Conservation (phyloP, 257 asterid genomes). For the Gynochthodes officinalis region DNA sequence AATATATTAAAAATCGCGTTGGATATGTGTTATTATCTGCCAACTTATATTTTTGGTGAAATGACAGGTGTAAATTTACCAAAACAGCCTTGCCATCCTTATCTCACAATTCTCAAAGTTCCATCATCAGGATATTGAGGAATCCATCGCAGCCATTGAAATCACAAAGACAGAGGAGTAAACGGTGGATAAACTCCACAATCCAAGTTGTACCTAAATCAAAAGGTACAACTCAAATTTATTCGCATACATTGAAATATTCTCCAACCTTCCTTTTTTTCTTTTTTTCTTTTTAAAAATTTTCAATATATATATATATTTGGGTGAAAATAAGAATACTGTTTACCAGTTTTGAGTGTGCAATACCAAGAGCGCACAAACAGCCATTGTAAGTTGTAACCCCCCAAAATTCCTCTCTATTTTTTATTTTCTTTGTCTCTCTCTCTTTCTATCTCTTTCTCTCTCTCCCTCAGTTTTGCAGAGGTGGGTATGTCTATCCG, state of each 20-base stretch:
- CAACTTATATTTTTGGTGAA: too few relatives aligned
- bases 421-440: not conserved
- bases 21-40: too few relatives aligned
- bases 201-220: not conserved
- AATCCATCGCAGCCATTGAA: constrained; percentile 11
- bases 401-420: constrained; percentile 5
- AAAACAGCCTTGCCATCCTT: not conserved
- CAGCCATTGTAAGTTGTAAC: not conserved
- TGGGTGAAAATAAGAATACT: not conserved
- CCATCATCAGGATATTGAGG: not conserved
- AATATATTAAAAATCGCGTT: too few relatives aligned
- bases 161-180: not conserved
- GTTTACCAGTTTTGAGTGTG: not conserved
- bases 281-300: not conserved
- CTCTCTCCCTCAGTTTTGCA: not conserved
- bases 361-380: constrained; percentile 5
- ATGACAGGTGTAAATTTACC: not conserved
- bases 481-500: not conserved
- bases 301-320: not conserved
- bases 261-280: not conserved
- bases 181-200: too few relatives aligned
- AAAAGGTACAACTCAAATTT: not conserved
- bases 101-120: constrained; percentile 3
- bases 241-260: not conserved
- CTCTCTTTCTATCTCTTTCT: not conserved